phyloP scores from a whole-genome alignment of 1,284 basidiomycete species.

The Leccinum subrobustum region DNA sequence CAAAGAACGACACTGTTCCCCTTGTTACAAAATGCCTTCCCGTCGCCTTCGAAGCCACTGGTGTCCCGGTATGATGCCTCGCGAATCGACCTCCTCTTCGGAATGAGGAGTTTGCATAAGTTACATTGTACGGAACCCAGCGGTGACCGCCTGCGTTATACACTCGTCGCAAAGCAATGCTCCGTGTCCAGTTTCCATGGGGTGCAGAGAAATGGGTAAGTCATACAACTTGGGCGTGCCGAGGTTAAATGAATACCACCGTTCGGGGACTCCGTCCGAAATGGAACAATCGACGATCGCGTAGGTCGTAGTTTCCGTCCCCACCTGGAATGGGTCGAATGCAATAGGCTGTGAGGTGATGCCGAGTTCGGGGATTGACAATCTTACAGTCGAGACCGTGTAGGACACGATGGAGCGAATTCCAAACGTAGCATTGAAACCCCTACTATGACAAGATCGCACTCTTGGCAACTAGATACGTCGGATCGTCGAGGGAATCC shows the following conservation, averaged over 20 bases:
- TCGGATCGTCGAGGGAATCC: too few species aligned
- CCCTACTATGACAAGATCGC: conserved; percentile 26
- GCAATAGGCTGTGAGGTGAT: conserved; percentile 30
- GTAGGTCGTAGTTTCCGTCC: conserved; percentile 37
- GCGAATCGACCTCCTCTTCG: conserved; percentile 40
- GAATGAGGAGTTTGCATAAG: conserved; percentile 50
- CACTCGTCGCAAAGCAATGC: background rate
- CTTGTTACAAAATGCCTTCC: conserved; percentile 52
- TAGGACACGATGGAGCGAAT: conserved; percentile 43
- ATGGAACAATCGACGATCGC: conserved; percentile 46
- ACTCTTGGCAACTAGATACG: too few species aligned
- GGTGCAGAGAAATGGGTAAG: conserved; percentile 38
- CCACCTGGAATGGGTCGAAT: conserved; percentile 32
- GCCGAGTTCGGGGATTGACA: conserved; percentile 49
- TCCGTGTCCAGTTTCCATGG: conserved; percentile 5
- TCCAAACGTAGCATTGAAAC: conserved; percentile 54
- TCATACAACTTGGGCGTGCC: conserved; percentile 55
- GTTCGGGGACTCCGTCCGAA: conserved; percentile 39
- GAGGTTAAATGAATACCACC: conserved; percentile 57
- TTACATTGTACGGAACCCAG: conserved; percentile 57
- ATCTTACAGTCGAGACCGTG: conserved; percentile 37
- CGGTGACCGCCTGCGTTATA: conserved; percentile 41
- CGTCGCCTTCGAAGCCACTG: conserved; percentile 40
- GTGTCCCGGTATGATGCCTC: conserved; percentile 57
- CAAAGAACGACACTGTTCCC: conserved; percentile 43